A percentile compares a stretch with the other conserved stretches of the same genome.
Conservation (phyloP, 371 early-diverging fungal genomes). For the Rhizopus arrhizus region DNA sequence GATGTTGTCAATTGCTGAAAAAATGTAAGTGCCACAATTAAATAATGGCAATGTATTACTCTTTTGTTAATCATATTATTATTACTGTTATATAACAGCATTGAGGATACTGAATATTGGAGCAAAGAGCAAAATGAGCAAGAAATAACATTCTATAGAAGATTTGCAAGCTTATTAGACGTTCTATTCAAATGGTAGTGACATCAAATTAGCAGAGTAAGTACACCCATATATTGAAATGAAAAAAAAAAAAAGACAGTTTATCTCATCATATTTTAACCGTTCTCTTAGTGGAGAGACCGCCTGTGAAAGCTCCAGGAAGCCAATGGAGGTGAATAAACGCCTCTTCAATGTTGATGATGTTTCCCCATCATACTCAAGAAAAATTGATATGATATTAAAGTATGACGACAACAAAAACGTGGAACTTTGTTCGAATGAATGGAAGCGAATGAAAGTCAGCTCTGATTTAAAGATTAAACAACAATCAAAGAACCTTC, state of each 20-base stretch:
- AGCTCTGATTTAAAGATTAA: not conserved
- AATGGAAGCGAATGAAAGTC: slow-evolving; percentile 8
- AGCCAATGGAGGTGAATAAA: not conserved
- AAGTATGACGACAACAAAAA: slow-evolving; percentile 1
- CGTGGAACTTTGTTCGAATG: slow-evolving; percentile 7
- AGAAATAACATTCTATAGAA: slow-evolving; percentile 7
- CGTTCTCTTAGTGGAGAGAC: not conserved
- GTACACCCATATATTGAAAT: not conserved
- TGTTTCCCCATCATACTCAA: not conserved
- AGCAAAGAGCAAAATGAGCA: not conserved
- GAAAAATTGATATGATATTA: slow-evolving; percentile 6
- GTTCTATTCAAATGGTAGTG: not conserved
- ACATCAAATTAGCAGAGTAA: not conserved
- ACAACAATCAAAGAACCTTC: slow-evolving; percentile 9
- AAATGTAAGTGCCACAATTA: no score
- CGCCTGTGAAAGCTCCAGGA: no score
- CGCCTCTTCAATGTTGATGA: not conserved
- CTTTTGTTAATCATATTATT: no score
- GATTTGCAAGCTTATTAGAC: slow-evolving; percentile 4
- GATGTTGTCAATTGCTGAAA: no score
- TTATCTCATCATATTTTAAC: no score
- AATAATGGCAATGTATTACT: no score
- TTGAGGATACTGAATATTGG: no score
- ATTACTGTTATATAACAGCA: no score
- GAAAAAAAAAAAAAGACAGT: no score